Evolutionary conservation across 2,329 filamentous ascomycete genomes (phyloP).

Genomic region (Verticillium klebahnii): DNA sequence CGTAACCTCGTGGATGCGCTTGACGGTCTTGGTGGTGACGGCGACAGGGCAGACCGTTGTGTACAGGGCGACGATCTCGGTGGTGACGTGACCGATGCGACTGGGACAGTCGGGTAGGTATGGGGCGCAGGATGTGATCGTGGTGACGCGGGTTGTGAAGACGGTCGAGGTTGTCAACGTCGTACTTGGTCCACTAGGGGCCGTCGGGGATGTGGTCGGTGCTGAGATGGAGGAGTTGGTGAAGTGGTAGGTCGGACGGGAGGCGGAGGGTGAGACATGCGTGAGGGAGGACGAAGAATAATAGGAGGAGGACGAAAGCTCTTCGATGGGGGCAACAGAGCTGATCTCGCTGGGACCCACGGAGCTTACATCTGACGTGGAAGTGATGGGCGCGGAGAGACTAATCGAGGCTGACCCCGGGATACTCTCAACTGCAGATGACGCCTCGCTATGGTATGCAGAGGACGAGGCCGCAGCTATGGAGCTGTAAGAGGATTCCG

Average conservation of each 20-base stretch:
- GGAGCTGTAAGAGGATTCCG: not conserved
- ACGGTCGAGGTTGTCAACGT: slow-evolving; percentile 30
- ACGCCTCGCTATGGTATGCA: not conserved
- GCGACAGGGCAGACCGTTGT: slow-evolving; percentile 39
- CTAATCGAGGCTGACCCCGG: not conserved
- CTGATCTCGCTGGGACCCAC: not conserved
- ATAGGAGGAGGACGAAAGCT: not conserved
- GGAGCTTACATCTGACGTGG: not conserved
- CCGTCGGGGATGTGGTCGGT: not conserved
- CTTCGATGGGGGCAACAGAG: not conserved
- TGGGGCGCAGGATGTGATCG: slow-evolving; percentile 51
- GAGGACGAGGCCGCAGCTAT: not conserved
- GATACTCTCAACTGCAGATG: not conserved
- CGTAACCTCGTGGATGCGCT: slow-evolving; percentile 46
- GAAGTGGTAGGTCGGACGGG: not conserved
- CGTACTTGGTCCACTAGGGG: not conserved
- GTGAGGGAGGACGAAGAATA: not conserved
- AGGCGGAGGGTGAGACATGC: not conserved
- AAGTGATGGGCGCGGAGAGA: not conserved
- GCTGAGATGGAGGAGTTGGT: slow-evolving; percentile 7
- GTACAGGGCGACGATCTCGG: slow-evolving; percentile 25
- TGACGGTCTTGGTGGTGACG: slow-evolving; percentile 7
- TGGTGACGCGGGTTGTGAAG: slow-evolving; percentile 39
- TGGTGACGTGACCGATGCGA: slow-evolving; percentile 25
- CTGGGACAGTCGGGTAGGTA: slow-evolving; percentile 32